Conservation (phyloP, 139 green algal species). For the Volvox africanus region DNA sequence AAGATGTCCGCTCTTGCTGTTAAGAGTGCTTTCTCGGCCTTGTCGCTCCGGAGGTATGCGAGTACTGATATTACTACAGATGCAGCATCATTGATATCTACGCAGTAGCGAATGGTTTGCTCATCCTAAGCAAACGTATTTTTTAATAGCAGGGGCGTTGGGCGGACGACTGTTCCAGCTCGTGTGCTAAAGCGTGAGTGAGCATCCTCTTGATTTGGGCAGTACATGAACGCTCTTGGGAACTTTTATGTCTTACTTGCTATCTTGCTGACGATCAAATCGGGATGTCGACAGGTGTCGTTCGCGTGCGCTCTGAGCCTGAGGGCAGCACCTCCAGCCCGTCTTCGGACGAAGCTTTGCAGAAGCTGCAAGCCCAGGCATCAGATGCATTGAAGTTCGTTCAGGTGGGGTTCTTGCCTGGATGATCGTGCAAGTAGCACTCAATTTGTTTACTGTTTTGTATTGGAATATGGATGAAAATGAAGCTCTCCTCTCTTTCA, state of each 20-base stretch:
- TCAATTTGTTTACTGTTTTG: too few species aligned
- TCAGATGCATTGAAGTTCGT: conserved; percentile 5
- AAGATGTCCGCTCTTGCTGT: conserved; percentile 10
- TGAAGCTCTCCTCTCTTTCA: too few species aligned
- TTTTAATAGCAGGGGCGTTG: neutral
- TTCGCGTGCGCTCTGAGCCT: conserved; percentile 21
- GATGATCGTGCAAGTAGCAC: too few species aligned
- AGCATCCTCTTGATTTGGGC: neutral
- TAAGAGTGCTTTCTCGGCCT: neutral
- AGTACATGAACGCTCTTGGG: too few species aligned
- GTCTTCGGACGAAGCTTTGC: conserved; percentile 1
- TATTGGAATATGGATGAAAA: too few species aligned
- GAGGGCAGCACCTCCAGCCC: conserved; percentile 9
- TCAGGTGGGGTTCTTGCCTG: neutral
- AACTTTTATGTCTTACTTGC: too few species aligned
- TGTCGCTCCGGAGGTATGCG: conserved; percentile 2
- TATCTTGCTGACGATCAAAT: too few species aligned
- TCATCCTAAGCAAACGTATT: neutral
- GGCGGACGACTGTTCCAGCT: neutral
- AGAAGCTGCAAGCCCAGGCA: conserved; percentile 30
- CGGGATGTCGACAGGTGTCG: conserved; percentile 16
- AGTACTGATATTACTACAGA: neutral
- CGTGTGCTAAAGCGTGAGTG: conserved; percentile 30
- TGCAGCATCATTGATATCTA: neutral
- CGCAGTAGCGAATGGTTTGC: neutral